Evolutionary conservation across 306 rosid genomes (phyloP), one percentile per base, ranked within the genome.

Genomic region (Ochetophila trinervis): DNA sequence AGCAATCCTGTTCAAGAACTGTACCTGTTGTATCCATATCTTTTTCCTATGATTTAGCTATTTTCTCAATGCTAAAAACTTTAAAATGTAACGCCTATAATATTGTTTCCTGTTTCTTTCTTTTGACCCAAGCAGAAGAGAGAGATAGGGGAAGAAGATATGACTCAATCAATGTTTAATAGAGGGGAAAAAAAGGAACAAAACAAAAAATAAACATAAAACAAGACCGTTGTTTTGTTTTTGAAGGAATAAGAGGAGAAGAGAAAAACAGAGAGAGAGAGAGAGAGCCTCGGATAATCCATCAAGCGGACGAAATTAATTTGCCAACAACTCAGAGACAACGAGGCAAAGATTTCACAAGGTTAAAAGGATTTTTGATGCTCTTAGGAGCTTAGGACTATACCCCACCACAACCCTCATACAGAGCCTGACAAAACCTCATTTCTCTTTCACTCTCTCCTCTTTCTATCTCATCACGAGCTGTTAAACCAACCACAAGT

Each of bases 401-500:
- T 58, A 60, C 60, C 72, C 59, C 32, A 70, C 72, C 72, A 71
- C 69, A 65, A 57, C 65, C 61, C 36, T 13, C 47, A 66, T 77
- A 82, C 78, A 75, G 27, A 69, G 76, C 58, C 85, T 80, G 87
- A 80, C 93, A 74, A 74, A 68, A n/a, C 70, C 12, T 8, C 36
- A 48, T 63, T 57, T 63, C 69, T 8, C 18, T 50, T 53, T 62
- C 76, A 45, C 54, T 61, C 54, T 61, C 8, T 42, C 19, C 64
- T 44, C 61, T 80, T 76, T 77, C 79, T 73, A 81, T 79, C 78
- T 87, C 87, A 68, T 87, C 96, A 93, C 94, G 98, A 79, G 94
- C 81, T 77, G 82, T 72, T 58, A 75, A 77, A 83, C 78, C 80
- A 71, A 69, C 59, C 76, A 66, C 79, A 49, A 12, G 5, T 6